Evolutionary conservation across 495 filamentous ascomycete genomes (phyloP), one percentile per base, ranked within the genome.

Genomic region (Achaetomiella virescens): DNA sequence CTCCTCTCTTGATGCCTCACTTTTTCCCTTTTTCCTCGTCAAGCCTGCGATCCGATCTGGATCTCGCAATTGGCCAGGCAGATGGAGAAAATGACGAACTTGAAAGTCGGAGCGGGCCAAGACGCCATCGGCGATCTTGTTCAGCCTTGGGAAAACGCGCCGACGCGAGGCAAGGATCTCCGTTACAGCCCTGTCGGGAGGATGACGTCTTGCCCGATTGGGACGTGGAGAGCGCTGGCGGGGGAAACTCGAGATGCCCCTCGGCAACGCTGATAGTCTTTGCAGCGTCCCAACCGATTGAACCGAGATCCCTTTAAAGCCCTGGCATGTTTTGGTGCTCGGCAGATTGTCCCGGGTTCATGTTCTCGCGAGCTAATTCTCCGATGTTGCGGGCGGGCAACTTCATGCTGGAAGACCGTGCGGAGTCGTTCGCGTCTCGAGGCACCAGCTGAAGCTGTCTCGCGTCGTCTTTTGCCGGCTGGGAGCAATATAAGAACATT

Each of bases 121-220:
- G 21, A 24, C 36, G 38, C 48, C 35, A 48, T 49, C 55, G 54
- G 25, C 51, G 60, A 58, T 60, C 58, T 52, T 54, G 55, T 52
- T 62, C 60, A 51, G 50, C 57, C 55, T 51, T 49, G 50, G 59
- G 44, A 50, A 50, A 49, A 51, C 42, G 44, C 44, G 59, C 59
- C 59, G 54, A 48, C 29, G 45, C 46, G 51, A 50, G 29, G 33
- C 57, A 54, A 36, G 54, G 48, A 18, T 46, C 18, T n/a, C 24
- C 1, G 24, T 37, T 37, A 24, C 42, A 59, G 51, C 60, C 56
- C 51, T 58, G 60, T 36, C 35, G 47, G 48, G 21, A 52, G 51
- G 54, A 58, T 60, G 61, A 56, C 54, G 58, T 64, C 61, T 64
- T 60, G 24, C 54, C 45, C 1, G 40, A 58, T 52, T 40, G 18